A percentile compares a stretch with the other conserved stretches of the same genome.
These are phyloP conservation scores for Lumnitzera racemosa DNA, from an alignment of 345 rosid genomes.

Conservation along the genomic window DNA sequence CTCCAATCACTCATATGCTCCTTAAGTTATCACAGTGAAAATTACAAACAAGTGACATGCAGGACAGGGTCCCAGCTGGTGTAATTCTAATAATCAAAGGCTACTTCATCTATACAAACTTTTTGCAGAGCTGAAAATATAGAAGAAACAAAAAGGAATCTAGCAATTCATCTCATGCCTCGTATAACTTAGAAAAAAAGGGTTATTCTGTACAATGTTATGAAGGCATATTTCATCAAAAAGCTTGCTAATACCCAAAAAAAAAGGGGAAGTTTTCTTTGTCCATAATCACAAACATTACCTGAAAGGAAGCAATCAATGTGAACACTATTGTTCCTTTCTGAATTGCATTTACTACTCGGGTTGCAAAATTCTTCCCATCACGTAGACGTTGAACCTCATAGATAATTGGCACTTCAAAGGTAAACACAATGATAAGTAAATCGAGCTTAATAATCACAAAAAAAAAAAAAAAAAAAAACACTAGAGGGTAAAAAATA, in stretches of 20 bases:
- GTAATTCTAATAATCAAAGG: too few species aligned
- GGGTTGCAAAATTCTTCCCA: conserved; percentile 85
- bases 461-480: background rate
- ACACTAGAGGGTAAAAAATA: background rate
- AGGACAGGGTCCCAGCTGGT: too few species aligned
- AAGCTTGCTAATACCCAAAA: background rate
- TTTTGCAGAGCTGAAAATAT: too few species aligned
- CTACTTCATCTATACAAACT: too few species aligned
- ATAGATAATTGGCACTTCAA: conserved; percentile 79
- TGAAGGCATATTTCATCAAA: background rate
- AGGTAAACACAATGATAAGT: too few species aligned
- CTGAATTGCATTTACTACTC: conserved; percentile 89
- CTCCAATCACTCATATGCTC: background rate
- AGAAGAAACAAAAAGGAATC: too few species aligned
- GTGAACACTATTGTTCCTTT: conserved; percentile 78
- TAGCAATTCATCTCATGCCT: too few species aligned
- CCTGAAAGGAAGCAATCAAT: conserved; percentile 90
- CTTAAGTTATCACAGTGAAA: too few species aligned
- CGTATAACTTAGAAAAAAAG: too few species aligned
- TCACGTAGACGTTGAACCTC: conserved; percentile 80
- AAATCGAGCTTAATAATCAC: background rate
- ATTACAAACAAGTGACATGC: too few species aligned
- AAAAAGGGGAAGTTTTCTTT: conserved; percentile 3
- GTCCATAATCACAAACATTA: conserved; percentile 11
- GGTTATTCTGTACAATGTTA: background rate